phyloP scores from a whole-genome alignment of 2,329 filamentous ascomycete species.

The Alternaria atra region DNA sequence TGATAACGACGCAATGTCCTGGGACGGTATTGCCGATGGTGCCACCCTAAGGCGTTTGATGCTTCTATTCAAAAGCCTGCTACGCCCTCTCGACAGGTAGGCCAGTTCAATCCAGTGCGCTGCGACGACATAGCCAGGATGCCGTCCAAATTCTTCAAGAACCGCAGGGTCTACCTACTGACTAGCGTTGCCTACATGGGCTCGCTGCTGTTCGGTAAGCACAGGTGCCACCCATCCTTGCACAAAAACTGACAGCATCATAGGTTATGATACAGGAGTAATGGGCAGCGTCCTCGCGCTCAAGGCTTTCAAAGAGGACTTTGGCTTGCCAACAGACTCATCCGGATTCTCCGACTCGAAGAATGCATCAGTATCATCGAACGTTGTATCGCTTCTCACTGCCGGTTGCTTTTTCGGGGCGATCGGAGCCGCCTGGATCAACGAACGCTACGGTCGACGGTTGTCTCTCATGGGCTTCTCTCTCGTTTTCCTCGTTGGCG shows the following conservation, averaged over 20 bases:
- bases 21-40: conserved; percentile 4
- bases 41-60: conserved; percentile 2
- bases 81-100: neutral
- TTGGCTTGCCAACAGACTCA: conserved; percentile 14
- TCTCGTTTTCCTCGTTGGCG: conserved; percentile 14
- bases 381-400: conserved; percentile 15
- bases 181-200: conserved; percentile 20
- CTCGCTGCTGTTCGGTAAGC: conserved; percentile 17
- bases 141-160: conserved; percentile 18
- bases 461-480: conserved; percentile 15
- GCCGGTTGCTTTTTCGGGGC: conserved; percentile 20
- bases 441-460: conserved; percentile 16
- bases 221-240: neutral
- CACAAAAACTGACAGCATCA: neutral
- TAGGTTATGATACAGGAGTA: conserved; percentile 18
- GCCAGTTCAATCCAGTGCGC: neutral
- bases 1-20: conserved; percentile 8
- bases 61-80: conserved; percentile 7
- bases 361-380: conserved; percentile 14
- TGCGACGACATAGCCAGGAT: conserved; percentile 12
- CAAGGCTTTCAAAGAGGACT: conserved; percentile 16
- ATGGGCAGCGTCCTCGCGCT: conserved; percentile 19
- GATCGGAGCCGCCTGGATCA: conserved; percentile 16
- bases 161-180: conserved; percentile 17
- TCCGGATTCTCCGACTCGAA: conserved; percentile 15